Conservation (phyloP, 2,329 filamentous ascomycete genomes). For the Trichophyton verrucosum region DNA sequence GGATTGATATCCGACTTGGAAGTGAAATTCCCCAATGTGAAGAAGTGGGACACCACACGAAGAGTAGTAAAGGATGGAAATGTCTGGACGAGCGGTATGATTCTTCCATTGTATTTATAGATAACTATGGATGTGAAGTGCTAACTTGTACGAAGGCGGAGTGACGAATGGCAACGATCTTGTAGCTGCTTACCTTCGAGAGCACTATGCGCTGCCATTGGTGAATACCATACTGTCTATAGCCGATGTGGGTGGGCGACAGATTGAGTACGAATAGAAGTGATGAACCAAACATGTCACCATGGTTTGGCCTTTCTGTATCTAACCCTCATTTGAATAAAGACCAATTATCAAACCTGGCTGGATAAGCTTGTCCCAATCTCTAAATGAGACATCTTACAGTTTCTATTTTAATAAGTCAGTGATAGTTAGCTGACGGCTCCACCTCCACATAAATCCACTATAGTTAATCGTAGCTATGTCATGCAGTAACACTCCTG, state of each 20-base stretch:
- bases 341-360: too few species aligned
- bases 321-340: neutral
- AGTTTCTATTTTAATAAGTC: too few species aligned
- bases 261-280: neutral
- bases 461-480: neutral
- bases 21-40: slow-evolving; percentile 18
- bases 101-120: neutral
- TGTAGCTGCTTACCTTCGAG: slow-evolving; percentile 6
- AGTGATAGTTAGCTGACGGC: too few species aligned
- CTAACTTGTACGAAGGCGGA: neutral
- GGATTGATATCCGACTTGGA: slow-evolving; percentile 16
- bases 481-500: neutral
- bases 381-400: too few species aligned
- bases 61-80: slow-evolving; percentile 8
- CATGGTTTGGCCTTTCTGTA: neutral
- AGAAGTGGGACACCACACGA: slow-evolving; percentile 5
- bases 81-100: slow-evolving; percentile 9
- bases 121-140: neutral
- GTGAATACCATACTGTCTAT: slow-evolving; percentile 4
- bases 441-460: too few species aligned
- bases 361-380: too few species aligned
- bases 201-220: slow-evolving; percentile 3
- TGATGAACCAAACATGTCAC: neutral
- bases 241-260: slow-evolving; percentile 5
- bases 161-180: slow-evolving; percentile 8